Evolutionary conservation across 2,329 filamentous ascomycete species (phyloP).

Genomic region (Paecilomyces sp.): DNA sequence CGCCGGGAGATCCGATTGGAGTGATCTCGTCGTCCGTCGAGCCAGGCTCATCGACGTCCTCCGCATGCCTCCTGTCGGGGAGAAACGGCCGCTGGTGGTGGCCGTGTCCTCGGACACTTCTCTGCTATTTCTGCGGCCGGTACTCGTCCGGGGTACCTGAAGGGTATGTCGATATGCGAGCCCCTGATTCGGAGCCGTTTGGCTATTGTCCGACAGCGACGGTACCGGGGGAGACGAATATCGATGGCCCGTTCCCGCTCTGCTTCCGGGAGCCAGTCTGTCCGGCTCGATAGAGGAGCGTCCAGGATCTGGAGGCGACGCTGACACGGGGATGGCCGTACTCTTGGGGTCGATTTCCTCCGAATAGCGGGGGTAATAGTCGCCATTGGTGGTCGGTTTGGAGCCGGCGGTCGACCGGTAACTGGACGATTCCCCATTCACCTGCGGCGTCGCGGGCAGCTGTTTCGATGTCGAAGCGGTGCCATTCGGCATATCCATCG

Average conservation of each 20-base stretch:
- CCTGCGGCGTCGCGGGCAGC: constrained; percentile 10
- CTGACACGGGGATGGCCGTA: constrained; percentile 23
- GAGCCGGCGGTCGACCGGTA: constrained; percentile 1
- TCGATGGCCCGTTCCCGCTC: constrained; percentile 19
- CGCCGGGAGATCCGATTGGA: constrained; percentile 74
- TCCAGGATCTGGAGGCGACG: constrained; percentile 23
- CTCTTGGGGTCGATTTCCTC: constrained; percentile 20
- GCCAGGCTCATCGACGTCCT: constrained; percentile 77
- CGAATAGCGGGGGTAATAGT: constrained; percentile 25
- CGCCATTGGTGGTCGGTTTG: constrained; percentile 4
- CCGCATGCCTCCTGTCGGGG: constrained; percentile 60
- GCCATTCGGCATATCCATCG: constrained; percentile 19
- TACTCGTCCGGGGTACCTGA: constrained; percentile 67
- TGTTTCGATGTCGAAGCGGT: constrained; percentile 12
- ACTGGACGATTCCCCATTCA: constrained; percentile 24
- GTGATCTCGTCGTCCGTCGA: constrained; percentile 72
- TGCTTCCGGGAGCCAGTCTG: constrained; percentile 20
- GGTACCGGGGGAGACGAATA: constrained; percentile 47
- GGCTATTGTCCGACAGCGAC: constrained; percentile 44
- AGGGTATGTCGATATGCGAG: constrained; percentile 80
- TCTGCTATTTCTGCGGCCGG: constrained; percentile 55
- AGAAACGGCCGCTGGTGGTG: constrained; percentile 73
- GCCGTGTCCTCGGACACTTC: constrained; percentile 61
- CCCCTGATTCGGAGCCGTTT: constrained; percentile 47
- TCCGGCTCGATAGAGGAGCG: constrained; percentile 23